Conservation (phyloP, 768 basidiomycete species). For the Tulasnella sp. region DNA sequence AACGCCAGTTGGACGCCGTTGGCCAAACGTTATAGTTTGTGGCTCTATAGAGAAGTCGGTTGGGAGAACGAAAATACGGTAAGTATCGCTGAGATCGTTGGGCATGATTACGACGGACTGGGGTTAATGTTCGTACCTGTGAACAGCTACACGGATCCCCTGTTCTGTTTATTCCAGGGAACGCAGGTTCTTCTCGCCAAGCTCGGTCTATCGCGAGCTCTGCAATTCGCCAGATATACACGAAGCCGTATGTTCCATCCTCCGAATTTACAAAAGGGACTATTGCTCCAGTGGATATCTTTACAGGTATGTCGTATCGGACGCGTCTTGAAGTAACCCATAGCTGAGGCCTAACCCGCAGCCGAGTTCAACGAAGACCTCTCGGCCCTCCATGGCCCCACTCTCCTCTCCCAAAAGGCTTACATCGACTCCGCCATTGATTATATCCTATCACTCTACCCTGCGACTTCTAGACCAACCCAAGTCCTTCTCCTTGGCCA, state of each 20-base stretch:
- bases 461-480: conserved; percentile 49
- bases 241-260: conserved; percentile 60
- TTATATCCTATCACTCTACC: conserved; percentile 81
- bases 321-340: neutral
- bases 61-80: conserved; percentile 72
- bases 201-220: conserved; percentile 94
- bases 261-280: conserved; percentile 55
- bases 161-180: conserved; percentile 96
- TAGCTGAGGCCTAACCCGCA: neutral
- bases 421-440: conserved; percentile 73
- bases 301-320: conserved; percentile 61
- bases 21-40: conserved; percentile 77
- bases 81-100: conserved; percentile 35
- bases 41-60: conserved; percentile 85
- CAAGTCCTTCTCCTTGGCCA: conserved; percentile 82
- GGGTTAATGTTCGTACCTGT: neutral
- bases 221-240: conserved; percentile 77
- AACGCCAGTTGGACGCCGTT: conserved; percentile 71
- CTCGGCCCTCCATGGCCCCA: conserved; percentile 91
- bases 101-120: neutral
- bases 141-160: conserved; percentile 60
- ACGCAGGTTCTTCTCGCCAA: conserved; percentile 93
- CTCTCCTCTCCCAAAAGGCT: conserved; percentile 76
- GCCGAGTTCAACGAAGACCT: conserved; percentile 98
- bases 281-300: conserved; percentile 76